A percentile compares a stretch with the other conserved stretches of the same genome.
Evolutionary conservation across 106 monocot genomes (phyloP).

Genomic region (Acorus calamus): DNA sequence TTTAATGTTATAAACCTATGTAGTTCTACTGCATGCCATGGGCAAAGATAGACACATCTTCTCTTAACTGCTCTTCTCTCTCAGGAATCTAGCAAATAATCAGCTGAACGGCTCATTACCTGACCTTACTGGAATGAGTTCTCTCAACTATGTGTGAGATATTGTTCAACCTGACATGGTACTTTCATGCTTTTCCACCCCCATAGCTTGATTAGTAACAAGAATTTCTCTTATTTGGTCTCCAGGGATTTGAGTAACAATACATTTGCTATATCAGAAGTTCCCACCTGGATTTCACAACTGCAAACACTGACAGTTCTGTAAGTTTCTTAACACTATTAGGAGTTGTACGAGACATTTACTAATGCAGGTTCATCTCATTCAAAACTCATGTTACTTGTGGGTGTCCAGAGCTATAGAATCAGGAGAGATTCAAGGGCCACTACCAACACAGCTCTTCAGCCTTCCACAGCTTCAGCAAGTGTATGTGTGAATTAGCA

Average conservation of each 20-base stretch:
- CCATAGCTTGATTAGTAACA: background rate
- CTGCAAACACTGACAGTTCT: slow-evolving; percentile 37
- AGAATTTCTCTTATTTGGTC: background rate
- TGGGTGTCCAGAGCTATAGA: slow-evolving; percentile 41
- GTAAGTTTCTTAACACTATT: slow-evolving; percentile 35
- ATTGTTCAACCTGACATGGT: background rate
- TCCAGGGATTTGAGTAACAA: slow-evolving; percentile 94
- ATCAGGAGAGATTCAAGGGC: slow-evolving; percentile 40
- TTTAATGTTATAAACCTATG: background rate
- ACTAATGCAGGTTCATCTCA: slow-evolving; percentile 1
- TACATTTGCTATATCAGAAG: slow-evolving; percentile 34
- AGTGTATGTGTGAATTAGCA: slow-evolving; percentile 39
- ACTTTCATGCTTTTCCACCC: background rate
- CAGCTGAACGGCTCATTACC: slow-evolving; percentile 49
- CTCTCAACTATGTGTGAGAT: slow-evolving; percentile 63
- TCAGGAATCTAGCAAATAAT: slow-evolving; percentile 80
- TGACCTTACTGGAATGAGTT: slow-evolving; percentile 39
- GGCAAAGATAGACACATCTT: no score
- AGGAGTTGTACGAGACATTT: background rate
- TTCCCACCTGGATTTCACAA: slow-evolving; percentile 57
- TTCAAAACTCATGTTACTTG: slow-evolving; percentile 1
- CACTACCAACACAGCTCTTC: slow-evolving; percentile 43
- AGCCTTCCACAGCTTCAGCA: slow-evolving; percentile 39
- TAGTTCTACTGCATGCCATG: no score
- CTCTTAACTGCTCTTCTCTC: background rate